Base-by-base conservation (phyloP, 169 alveolate species). In the Eimeria tenella region DNA sequence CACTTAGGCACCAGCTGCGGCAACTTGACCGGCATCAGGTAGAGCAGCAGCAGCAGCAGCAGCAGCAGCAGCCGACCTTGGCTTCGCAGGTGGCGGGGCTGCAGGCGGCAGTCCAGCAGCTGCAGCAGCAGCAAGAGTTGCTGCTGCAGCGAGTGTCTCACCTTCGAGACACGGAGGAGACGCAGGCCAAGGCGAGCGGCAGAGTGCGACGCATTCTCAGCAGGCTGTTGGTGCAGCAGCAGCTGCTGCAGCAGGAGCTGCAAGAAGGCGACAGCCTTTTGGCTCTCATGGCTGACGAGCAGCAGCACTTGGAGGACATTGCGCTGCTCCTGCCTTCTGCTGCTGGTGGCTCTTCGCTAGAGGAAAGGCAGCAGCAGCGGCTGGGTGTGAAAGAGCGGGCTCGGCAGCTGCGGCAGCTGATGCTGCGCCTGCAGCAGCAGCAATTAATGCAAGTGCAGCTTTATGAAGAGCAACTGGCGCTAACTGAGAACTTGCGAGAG, bases 341-440 rank as follows among this genome's bases (percentile, higher is more conserved):
- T 79, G 87, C 87, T 79, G 70, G 42, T 52, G 31, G 42, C 9
- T 9, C 87, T 11, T 25, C 58, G 15, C 49, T 19, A 6, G 87
- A 79, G 19, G 53, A 50, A 49, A 63, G 13, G 71, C 87, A 52
- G 49, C 87, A 79, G 70, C 87, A 79, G 70, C 87, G 70, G 19
- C 11, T 10, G 17, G 87, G 31, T 19, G 71, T 58, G 6, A n/a
- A 68, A 19, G 87, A 50, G 17, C 63, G 87, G 56, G 70, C 87
- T 4, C 87, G 56, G 10, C 87, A 79, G 52, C 70, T 79, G 87
- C 87, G 62, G 87, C 87, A 52, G 87, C 52, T 79, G 70, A 2
- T 79, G 70, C 68, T 79, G 42, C 87, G 87, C 70, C 50, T 79
- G 71, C 87, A 79, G 87, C 87, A 79, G 87, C 87, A 79, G 70